Base-by-base conservation (phyloP, 2,329 filamentous ascomycete genomes). In the Hypomyces perniciosus region DNA sequence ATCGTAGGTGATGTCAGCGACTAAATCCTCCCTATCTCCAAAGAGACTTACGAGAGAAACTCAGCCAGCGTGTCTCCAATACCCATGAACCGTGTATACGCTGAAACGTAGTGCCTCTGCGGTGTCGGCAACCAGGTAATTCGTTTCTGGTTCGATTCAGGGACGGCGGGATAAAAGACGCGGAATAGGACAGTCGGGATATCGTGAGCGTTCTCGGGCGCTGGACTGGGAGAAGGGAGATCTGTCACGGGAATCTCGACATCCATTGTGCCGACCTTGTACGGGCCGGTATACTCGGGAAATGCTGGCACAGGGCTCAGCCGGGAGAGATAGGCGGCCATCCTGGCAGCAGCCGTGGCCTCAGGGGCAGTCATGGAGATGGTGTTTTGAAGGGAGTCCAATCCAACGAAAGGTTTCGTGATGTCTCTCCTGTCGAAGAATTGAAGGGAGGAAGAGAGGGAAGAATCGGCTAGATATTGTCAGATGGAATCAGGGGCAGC, bases 61-160 rank as follows among this genome's bases (percentile, higher is more conserved):
- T 80, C 75, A 2, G 83, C 78, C 35, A 84, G 57, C 33, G 78
- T 72, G 29, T 76, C 71, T 0, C 80, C 78, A 3, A 85, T 75
- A 2, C 88, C 88, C 6, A 92, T 63, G 60, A 95, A 95, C 57
- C 83, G 78, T 8, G 85, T 84, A 63, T 93, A 93, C 1, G 85
- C 86, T 12, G 83, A 79, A 7, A 92, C 72, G 62, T 89, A 85
- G 38, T 83, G 81, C 44, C 85, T 72, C 65, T 95, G 89, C 0
- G 90, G 89, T 7, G 78, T 76, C 0, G 88, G 88, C 47, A 95
- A 76, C 89, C 90, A 95, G 59, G 78, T 80, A 50, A 90, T 85
- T 8, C 74, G 75, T 59, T 80, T 80, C 60, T 80, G 75, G 46
- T 68, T 67, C 3, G 78, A 72, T 13, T 74, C 72, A 4, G 73